phyloP scores from a whole-genome alignment of 257 asterid species.

The Schizonepeta tenuifolia region DNA sequence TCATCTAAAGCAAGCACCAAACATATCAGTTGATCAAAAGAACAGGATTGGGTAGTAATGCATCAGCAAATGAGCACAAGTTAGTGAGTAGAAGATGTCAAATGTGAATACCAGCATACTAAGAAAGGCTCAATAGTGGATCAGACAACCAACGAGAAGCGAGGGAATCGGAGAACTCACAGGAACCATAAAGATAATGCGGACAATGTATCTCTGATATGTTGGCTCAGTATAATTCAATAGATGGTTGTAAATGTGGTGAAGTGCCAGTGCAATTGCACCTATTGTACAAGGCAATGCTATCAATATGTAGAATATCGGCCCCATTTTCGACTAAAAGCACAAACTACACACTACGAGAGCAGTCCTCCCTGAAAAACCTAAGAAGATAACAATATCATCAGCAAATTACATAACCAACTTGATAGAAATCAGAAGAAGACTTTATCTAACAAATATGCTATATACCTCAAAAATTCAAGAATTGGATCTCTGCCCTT shows the following conservation, averaged over 20 bases:
- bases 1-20: neutral
- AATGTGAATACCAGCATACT: neutral
- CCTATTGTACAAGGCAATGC: conserved; percentile 92
- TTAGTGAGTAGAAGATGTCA: conserved; percentile 6
- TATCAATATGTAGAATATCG: conserved; percentile 67
- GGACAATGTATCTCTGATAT: conserved; percentile 92
- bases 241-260: conserved; percentile 86
- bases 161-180: conserved; percentile 53
- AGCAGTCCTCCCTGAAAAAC: conserved; percentile 18
- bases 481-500: conserved; percentile 23
- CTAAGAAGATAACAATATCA: conserved; percentile 29
- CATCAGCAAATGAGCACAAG: conserved; percentile 10
- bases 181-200: conserved; percentile 98
- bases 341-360: conserved; percentile 30
- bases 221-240: conserved; percentile 96
- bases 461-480: conserved; percentile 35
- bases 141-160: neutral
- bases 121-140: conserved; percentile 8
- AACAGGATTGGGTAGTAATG: neutral
- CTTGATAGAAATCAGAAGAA: conserved; percentile 4
- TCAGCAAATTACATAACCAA: conserved; percentile 23
- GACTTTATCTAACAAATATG: neutral
- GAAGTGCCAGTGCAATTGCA: conserved; percentile 73
- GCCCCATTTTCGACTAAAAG: conserved; percentile 65
- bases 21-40: neutral